Evolutionary conservation across 495 filamentous ascomycete species (phyloP), one percentile per base, ranked within the genome.

Genomic region (Poronia punctata): DNA sequence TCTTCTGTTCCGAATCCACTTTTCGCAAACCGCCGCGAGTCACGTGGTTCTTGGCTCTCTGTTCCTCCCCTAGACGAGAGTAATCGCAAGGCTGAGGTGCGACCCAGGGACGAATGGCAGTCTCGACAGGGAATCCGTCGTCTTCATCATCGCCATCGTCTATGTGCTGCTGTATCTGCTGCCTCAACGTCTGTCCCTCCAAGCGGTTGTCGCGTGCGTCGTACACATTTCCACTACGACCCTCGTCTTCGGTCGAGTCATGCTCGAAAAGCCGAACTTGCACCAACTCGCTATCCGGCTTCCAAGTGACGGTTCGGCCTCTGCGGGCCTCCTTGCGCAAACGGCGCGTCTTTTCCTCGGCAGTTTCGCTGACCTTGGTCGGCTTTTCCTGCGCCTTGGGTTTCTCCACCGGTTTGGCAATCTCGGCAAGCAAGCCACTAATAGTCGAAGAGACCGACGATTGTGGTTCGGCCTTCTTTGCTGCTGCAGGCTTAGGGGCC

Each of bases 181-280:
- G n/a, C 24, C n/a, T 92, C 49, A 92, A 75, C 56, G 85, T 82
- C 45, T 82, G 82, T 21, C 87, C 86, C 64, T 95, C 88, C 14
- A 74, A 75, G 20, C 78, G 78, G 34, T 82, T 76, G 47, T 89
- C 84, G 25, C 75, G 74, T 2, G 74, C 76, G 61, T 88, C 82
- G 25, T 79, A 74, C 61, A 79, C 74, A 37, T 72, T 80, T 44
- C 74, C 71, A 18, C 78, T 72, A 7, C 79, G 80, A n/a, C 80
- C 80, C 43, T 80, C 66, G 40, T 92, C 84, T 56, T 93, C 86
- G 2, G 81, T 57, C 21, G 59, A 83, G 40, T 90, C 80, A 42
- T 88, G 84, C 18, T 76, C 79, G 53, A 95, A 90, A 15, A 81
- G 66, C 29, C 80, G 72, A 24, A 92, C 64, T 48, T 87, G 66